Evolutionary conservation across 192 early-diverging fungal genomes (phyloP), one percentile per base, ranked within the genome.

Genomic region (Chytriomyces hyalinus): DNA sequence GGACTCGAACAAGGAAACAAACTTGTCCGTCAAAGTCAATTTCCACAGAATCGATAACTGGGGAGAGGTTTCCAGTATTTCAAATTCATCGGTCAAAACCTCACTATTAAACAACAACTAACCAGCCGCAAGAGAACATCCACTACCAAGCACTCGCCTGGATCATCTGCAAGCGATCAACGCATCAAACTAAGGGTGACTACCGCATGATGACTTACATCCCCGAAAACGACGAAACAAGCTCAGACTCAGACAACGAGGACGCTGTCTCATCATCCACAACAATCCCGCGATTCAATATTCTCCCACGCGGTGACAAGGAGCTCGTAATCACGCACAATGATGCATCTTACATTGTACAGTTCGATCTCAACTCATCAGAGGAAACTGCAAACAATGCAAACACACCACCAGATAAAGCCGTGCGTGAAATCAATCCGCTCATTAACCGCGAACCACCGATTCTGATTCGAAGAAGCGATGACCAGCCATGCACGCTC

Each of bases 291-390:
- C 76, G 68, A 24, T 83, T 80, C 73, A 83, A 83, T 68, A 75
- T 83, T 59, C 60, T 83, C 15, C 82, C 82, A 46, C 72, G 76
- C 47, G 73, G 70, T 50, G 73, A 78, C 69, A 17, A 49, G n/a
- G 50, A 48, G 48, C 59, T 83, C 57, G 51, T 70, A 67, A 83
- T 83, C 51, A 61, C 78, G 44, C 71, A 83, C 67, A 72, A 81
- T 26, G 76, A 66, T 26, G 15, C 20, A 46, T 53, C 57, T 11
- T 81, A 69, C 68, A 20, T 62, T 17, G 77, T 81, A 61, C 69
- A 78, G 20, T 83, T 81, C 75, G 76, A 81, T 17, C 71, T 49
- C n/a, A 24, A 44, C 46, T 6, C 20, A 4, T 22, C 77, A 43
- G 67, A 78, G 17, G 50, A 63, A 63, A 53, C 26, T 36, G 48